Conservation (phyloP, 208 protist genomes). For the Chromosphaera perkinsii region DNA sequence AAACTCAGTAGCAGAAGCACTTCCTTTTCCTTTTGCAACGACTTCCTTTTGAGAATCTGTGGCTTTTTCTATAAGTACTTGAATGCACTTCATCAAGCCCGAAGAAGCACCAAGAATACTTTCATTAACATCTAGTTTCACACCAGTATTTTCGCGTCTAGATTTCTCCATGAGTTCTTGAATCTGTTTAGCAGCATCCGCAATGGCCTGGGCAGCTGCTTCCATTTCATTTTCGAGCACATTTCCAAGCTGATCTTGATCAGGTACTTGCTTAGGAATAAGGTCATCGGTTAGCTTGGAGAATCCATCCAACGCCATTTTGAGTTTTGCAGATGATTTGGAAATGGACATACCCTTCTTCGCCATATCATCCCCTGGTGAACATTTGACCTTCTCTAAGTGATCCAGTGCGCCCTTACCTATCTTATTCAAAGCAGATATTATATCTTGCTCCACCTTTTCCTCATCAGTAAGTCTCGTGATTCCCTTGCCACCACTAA, state of each 20-base stretch:
- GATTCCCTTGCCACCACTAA: not conserved
- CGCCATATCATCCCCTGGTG: no score
- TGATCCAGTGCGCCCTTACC: not conserved
- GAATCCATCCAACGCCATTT: not conserved
- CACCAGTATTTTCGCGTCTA: not conserved
- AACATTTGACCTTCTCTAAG: not conserved
- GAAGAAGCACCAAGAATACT: not conserved
- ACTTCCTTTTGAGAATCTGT: not conserved
- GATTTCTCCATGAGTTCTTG: not conserved
- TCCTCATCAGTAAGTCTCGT: not conserved
- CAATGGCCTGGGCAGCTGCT: not conserved
- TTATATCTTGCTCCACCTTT: not conserved
- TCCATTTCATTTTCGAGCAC: constrained; percentile 9
- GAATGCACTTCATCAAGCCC: constrained; percentile 4
- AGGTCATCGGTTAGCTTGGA: not conserved
- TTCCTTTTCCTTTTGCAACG: not conserved
- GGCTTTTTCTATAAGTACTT: not conserved
- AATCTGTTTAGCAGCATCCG: not conserved
- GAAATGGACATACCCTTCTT: no score
- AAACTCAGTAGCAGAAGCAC: constrained; percentile 3
- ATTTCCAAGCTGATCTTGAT: not conserved
- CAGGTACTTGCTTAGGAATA: not conserved
- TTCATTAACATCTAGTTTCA: constrained; percentile 17
- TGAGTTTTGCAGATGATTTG: no score
- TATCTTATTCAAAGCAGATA: not conserved